Percentiles rank a stretch among this genome's conserved stretches.
These are phyloP conservation scores for Eruca vesicaria DNA, from an alignment of 441 rosid species.

Conservation along the genomic window DNA sequence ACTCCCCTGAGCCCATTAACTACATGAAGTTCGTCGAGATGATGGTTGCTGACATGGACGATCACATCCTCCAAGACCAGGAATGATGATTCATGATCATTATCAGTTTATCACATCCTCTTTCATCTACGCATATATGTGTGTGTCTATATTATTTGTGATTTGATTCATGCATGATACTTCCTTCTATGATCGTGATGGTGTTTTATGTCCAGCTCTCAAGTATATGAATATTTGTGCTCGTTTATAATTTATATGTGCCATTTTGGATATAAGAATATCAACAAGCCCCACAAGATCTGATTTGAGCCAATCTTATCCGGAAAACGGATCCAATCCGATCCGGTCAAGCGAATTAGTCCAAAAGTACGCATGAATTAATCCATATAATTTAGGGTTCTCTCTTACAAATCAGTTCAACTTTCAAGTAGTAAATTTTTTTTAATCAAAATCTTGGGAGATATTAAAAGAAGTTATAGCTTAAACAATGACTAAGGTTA, in stretches of 20 bases:
- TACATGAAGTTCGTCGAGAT: constrained; percentile 25
- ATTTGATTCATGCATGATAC: neutral
- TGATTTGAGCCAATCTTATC: neutral
- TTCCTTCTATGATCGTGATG: neutral
- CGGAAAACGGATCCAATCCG: no score
- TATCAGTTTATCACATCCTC: neutral
- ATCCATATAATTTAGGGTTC: neutral
- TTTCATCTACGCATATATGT: neutral
- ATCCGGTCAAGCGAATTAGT: neutral
- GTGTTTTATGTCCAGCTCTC: neutral
- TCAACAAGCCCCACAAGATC: neutral
- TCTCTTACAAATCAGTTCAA: neutral
- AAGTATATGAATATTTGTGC: neutral
- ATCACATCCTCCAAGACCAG: constrained; percentile 4
- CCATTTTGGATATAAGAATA: no score
- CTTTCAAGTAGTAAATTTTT: no score
- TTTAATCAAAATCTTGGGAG: neutral
- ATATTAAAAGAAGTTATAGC: neutral
- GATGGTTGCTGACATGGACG: constrained; percentile 24
- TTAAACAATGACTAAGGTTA: no score
- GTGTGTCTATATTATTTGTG: neutral
- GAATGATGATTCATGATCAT: neutral
- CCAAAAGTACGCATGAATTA: neutral
- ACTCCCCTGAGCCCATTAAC: neutral
- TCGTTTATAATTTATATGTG: neutral